phyloP scores from a whole-genome alignment of 1,139 yeast species.

The Lizanozyma gosingica region DNA sequence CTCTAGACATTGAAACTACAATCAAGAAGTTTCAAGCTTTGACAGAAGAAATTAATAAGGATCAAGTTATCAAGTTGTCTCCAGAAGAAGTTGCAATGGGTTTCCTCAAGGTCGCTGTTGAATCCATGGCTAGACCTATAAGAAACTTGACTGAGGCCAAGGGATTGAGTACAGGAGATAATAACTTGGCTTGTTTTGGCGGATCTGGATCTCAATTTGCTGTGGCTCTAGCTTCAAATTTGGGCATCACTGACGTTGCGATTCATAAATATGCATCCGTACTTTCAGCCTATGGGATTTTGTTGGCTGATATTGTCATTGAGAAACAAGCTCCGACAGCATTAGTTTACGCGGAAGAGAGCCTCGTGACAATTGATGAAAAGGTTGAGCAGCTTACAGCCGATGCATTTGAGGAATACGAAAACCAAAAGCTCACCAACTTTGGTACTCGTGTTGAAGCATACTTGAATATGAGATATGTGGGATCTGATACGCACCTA shows the following conservation, averaged over 20 bases:
- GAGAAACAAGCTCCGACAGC: slow-evolving; percentile 57
- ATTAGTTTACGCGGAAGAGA: slow-evolving; percentile 14
- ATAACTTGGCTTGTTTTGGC: slow-evolving; percentile 45
- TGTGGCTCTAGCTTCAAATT: slow-evolving; percentile 38
- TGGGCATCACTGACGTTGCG: slow-evolving; percentile 37
- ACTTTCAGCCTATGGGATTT: slow-evolving; percentile 49
- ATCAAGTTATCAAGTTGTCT: slow-evolving; percentile 16
- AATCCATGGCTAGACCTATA: slow-evolving; percentile 48
- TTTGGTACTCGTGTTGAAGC: slow-evolving; percentile 39
- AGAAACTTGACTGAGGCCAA: slow-evolving; percentile 47
- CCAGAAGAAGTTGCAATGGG: slow-evolving; percentile 45
- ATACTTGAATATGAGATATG: slow-evolving; percentile 69
- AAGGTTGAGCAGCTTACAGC: slow-evolving; percentile 18
- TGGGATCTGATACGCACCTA: slow-evolving; percentile 81
- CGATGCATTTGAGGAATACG: slow-evolving; percentile 23
- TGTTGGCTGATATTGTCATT: slow-evolving; percentile 50
- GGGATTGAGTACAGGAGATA: slow-evolving; percentile 37
- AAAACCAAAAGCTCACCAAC: slow-evolving; percentile 20
- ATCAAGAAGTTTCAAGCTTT: slow-evolving; percentile 28
- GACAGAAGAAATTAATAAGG: slow-evolving; percentile 31
- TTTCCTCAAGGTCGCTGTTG: slow-evolving; percentile 45
- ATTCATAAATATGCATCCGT: slow-evolving; percentile 47
- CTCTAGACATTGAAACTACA: slow-evolving; percentile 34
- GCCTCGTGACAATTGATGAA: slow-evolving; percentile 14
- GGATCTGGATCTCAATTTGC: slow-evolving; percentile 58